Base-by-base conservation (phyloP, 768 basidiomycete species). In the Baorangia bicolor region DNA sequence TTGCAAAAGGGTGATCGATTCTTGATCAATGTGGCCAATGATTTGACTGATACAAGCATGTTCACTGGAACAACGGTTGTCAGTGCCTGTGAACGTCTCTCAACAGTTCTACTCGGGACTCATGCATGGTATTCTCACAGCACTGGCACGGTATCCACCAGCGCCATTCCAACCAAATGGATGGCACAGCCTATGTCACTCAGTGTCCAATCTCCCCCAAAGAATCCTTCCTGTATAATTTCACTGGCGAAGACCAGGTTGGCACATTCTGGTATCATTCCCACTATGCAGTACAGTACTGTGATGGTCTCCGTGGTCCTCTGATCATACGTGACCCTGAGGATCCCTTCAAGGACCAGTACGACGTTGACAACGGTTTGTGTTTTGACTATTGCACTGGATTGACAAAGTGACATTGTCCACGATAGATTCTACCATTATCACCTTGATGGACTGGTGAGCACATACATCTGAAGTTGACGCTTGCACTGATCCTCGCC, bases 271-370 rank as follows among this genome's bases (percentile, higher is more conserved):
- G 76, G 77, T 65, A 64, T 44, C 66, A 69, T 49, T 66, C 64
- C 18, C 64, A 65, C 44, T 62, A 55, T 31, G 56, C 49, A 3
- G 47, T 56, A 38, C 64, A 66, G 41, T 57, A 59, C 14, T 64
- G 59, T 39, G 81, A 83, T 54, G n/a, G 81, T 2, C 70, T 82
- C 10, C 64, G 81, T n/a, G n/a, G n/a, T n/a, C n/a, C n/a, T n/a
- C n/a, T n/a, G n/a, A n/a, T n/a, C n/a, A n/a, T n/a, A n/a, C n/a
- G n/a, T n/a, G n/a, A n/a, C 34, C 71, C 66, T 18, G 45, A 66
- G 13, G 65, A 69, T 55, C 65, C 61, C 5, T 62, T 57, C 42
- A 46, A 27, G 6, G 11, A 25, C 20, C n/a, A 47, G 18, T 65
- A 67, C 23, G 67, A 68, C 46, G 43, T 59, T 16, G 64, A 68